These are phyloP conservation scores for Brassica hybrid DNA, from an alignment of 441 rosid species.

Conservation along the genomic window DNA sequence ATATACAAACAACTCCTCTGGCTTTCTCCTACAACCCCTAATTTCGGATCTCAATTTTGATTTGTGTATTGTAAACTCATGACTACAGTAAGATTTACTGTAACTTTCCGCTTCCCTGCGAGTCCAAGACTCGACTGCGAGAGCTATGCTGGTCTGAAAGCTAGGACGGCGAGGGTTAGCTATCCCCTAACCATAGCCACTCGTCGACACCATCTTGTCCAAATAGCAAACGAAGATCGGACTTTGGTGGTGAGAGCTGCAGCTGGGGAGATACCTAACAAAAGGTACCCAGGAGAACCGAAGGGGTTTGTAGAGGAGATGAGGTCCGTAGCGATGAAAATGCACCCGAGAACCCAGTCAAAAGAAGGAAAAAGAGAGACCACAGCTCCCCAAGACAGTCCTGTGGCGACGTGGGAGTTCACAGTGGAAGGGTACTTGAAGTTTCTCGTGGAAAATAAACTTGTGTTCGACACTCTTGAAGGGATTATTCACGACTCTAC, in stretches of 20 bases:
- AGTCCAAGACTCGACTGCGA: not conserved
- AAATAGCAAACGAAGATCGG: not conserved
- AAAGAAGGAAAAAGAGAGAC: not conserved
- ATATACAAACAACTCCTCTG: not conserved
- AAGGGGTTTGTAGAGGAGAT: not conserved
- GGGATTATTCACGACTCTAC: not conserved
- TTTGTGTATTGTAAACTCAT: not conserved
- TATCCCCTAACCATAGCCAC: not conserved
- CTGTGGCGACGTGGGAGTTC: not conserved
- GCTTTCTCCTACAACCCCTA: not conserved
- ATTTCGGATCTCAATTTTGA: not conserved
- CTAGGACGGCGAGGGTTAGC: not conserved
- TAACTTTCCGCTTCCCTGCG: not conserved
- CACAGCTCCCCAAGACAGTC: not conserved
- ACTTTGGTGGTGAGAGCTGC: not conserved
- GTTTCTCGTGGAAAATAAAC: constrained; percentile 4
- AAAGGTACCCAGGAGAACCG: not conserved
- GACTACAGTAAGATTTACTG: not conserved
- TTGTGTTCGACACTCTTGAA: constrained; percentile 8
- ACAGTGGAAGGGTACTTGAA: constrained; percentile 7
- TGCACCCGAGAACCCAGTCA: not conserved
- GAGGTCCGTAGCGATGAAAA: not conserved
- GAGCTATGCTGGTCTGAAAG: not conserved
- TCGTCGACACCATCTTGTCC: not conserved
- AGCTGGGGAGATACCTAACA: not conserved